Conservation (phyloP, 2,329 filamentous ascomycete genomes). For the Trichoderma lentiforme region DNA sequence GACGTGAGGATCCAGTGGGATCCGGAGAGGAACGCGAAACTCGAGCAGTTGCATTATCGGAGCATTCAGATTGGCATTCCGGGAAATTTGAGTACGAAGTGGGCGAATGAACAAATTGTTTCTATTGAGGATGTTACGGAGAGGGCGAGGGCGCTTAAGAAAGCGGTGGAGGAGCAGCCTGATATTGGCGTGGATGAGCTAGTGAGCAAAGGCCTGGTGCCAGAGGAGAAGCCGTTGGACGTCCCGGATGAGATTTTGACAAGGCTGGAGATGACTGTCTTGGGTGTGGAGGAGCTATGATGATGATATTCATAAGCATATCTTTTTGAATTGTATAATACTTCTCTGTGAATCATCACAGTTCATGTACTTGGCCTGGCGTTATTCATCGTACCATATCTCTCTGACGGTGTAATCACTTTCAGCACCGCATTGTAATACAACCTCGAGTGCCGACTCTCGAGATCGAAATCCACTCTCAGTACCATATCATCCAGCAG, state of each 20-base stretch:
- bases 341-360: background rate
- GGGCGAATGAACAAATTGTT: conserved; percentile 50
- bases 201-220: conserved; percentile 38
- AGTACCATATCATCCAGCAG: background rate
- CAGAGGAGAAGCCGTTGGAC: conserved; percentile 42
- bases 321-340: background rate
- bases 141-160: conserved; percentile 46
- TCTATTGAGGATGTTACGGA: conserved; percentile 58
- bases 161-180: conserved; percentile 40
- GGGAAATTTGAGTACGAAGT: conserved; percentile 41
- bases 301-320: background rate
- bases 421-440: conserved; percentile 26
- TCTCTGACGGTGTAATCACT: background rate
- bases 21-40: conserved; percentile 49
- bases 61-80: conserved; percentile 63
- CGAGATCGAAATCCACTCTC: conserved; percentile 22
- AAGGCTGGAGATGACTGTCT: conserved; percentile 32
- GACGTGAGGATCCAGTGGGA: conserved; percentile 62
- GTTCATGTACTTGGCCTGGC: background rate
- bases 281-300: background rate
- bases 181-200: conserved; percentile 36
- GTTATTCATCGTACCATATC: background rate
- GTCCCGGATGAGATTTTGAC: conserved; percentile 37
- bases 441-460: conserved; percentile 27
- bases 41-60: conserved; percentile 46